Conservation (phyloP, 345 rosid species). For the Hibiscus trionum region DNA sequence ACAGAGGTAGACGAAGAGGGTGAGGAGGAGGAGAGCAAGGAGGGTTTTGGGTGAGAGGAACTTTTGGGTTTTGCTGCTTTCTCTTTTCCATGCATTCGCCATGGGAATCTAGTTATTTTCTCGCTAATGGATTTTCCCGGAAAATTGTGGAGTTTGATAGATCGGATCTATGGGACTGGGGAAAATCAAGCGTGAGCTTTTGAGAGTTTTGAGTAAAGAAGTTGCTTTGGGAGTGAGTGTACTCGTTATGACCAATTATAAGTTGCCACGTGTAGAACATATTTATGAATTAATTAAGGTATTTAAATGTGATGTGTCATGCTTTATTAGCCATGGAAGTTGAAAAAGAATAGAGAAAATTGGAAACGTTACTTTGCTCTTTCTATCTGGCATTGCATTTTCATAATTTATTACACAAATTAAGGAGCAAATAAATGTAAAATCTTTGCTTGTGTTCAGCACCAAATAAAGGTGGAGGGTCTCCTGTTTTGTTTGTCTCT, state of each 20-base stretch:
- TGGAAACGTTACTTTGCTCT: slow-evolving; percentile 2
- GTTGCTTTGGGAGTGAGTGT: neutral
- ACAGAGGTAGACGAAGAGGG: slow-evolving; percentile 40
- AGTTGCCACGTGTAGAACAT: neutral
- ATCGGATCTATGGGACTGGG: neutral
- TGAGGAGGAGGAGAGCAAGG: slow-evolving; percentile 31
- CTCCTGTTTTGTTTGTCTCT: neutral
- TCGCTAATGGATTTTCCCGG: slow-evolving; percentile 44
- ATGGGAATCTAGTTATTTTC: slow-evolving; percentile 17
- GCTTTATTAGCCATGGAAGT: neutral
- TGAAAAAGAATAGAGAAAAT: neutral
- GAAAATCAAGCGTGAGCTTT: neutral
- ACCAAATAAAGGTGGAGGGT: neutral
- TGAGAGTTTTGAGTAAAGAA: neutral
- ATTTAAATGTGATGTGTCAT: neutral
- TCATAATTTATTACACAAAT: neutral
- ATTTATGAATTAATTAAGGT: too few relatives aligned
- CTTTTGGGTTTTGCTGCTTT: slow-evolving; percentile 36
- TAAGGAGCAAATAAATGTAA: neutral
- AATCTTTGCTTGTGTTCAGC: neutral
- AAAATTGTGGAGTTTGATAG: neutral
- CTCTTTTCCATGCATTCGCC: slow-evolving; percentile 75
- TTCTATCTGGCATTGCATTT: neutral
- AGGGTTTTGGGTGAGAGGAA: slow-evolving; percentile 43
- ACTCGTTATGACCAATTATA: neutral